phyloP scores from a whole-genome alignment of 1,139 yeast species.

The Yamadazyma membranifaciens region DNA sequence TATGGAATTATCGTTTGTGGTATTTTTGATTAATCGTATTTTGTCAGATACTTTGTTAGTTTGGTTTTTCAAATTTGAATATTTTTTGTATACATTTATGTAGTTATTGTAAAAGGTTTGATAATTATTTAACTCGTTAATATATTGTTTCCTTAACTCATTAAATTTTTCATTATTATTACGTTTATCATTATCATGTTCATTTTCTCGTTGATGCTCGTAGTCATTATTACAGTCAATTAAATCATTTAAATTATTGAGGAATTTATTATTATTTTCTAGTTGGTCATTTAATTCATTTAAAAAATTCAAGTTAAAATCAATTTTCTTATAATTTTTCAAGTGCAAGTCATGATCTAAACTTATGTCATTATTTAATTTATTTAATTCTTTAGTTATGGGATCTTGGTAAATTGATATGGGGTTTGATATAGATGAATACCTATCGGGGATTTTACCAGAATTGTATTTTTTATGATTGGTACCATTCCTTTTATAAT shows the following conservation, averaged over 20 bases:
- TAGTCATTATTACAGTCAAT: slow-evolving; percentile 19
- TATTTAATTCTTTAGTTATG: slow-evolving; percentile 9
- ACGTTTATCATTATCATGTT: background rate
- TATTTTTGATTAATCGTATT: slow-evolving; percentile 22
- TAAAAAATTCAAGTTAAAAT: slow-evolving; percentile 10
- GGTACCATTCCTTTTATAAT: background rate
- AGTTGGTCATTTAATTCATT: slow-evolving; percentile 16
- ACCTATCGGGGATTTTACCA: background rate
- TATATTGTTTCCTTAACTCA: slow-evolving; percentile 30
- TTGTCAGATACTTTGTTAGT: slow-evolving; percentile 13
- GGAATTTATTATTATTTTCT: slow-evolving; percentile 20
- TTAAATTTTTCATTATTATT: slow-evolving; percentile 21
- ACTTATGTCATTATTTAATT: slow-evolving; percentile 14
- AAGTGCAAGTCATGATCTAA: slow-evolving; percentile 1
- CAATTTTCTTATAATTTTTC: slow-evolving; percentile 7
- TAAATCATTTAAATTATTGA: slow-evolving; percentile 22
- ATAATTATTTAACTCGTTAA: slow-evolving; percentile 29
- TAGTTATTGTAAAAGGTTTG: slow-evolving; percentile 36
- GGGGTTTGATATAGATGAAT: background rate
- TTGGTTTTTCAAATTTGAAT: slow-evolving; percentile 32
- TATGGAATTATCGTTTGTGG: slow-evolving; percentile 22
- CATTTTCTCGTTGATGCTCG: slow-evolving; percentile 3
- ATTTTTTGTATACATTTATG: slow-evolving; percentile 40
- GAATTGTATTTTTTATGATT: background rate
- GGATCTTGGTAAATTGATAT: slow-evolving; percentile 3